A percentile compares a stretch with the other conserved stretches of the same genome.
Conservation (phyloP, 768 basidiomycete genomes). For the Rossbeevera mucosa region DNA sequence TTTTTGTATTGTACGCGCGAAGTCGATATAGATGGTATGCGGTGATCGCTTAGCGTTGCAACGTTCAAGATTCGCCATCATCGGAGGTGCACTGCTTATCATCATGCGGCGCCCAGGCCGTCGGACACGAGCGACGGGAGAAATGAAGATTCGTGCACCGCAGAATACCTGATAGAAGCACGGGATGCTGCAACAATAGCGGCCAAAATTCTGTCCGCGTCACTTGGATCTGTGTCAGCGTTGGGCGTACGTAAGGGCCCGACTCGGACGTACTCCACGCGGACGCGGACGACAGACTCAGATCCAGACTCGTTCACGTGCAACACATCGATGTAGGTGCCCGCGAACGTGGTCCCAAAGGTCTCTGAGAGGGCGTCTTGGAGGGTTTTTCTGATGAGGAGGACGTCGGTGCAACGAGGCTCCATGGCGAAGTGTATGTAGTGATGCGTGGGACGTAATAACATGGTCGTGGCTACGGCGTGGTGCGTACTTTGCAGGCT, state of each 20-base stretch:
- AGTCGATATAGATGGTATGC: constrained; percentile 2
- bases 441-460: constrained; percentile 18
- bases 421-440: constrained; percentile 23
- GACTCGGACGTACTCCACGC: constrained; percentile 13
- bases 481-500: background rate
- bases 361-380: constrained; percentile 51
- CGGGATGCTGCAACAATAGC: constrained; percentile 22
- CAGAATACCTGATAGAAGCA: constrained; percentile 22
- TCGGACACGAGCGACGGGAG: constrained; percentile 27
- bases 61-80: constrained; percentile 9
- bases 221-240: constrained; percentile 13
- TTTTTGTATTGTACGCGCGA: constrained; percentile 1
- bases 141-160: constrained; percentile 27
- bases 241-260: background rate
- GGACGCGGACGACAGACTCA: constrained; percentile 22
- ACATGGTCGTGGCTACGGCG: constrained; percentile 3
- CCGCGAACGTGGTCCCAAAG: constrained; percentile 51
- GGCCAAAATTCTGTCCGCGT: constrained; percentile 23
- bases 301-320: constrained; percentile 36
- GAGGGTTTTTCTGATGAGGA: constrained; percentile 49
- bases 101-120: constrained; percentile 3
- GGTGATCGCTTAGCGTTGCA: background rate
- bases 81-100: constrained; percentile 4
- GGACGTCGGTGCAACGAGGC: constrained; percentile 34
- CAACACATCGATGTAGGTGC: constrained; percentile 55